Evolutionary conservation across 345 rosid genomes (phyloP).

Genomic region (Turnera subulata): DNA sequence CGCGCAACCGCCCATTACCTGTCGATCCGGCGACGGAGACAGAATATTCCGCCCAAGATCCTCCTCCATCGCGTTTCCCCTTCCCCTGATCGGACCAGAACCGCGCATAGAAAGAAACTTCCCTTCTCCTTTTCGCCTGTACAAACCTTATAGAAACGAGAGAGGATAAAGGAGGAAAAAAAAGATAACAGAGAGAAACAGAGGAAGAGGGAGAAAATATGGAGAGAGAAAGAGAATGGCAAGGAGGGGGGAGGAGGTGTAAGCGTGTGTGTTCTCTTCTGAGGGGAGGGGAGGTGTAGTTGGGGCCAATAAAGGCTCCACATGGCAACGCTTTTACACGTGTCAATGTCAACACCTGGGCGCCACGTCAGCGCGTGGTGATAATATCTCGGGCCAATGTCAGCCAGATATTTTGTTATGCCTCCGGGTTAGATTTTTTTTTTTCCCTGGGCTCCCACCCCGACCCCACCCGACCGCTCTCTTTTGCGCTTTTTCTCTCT

Average conservation of each 20-base stretch:
- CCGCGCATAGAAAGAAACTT: slow-evolving; percentile 13
- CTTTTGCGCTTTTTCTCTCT: no score
- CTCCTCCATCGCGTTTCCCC: slow-evolving; percentile 9
- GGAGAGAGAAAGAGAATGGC: neutral
- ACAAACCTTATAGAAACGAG: no score
- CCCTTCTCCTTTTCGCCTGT: neutral
- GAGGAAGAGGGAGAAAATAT: neutral
- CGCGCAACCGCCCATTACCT: slow-evolving; percentile 11
- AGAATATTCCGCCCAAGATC: slow-evolving; percentile 21
- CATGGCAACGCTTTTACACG: slow-evolving; percentile 67
- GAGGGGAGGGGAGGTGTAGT: neutral
- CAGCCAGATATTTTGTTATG: slow-evolving; percentile 13
- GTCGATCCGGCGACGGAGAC: slow-evolving; percentile 30
- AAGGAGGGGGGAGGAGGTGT: neutral
- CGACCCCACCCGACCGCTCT: no score
- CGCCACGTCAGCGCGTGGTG: slow-evolving; percentile 37
- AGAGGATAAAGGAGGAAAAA: no score
- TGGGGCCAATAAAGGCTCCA: slow-evolving; percentile 36
- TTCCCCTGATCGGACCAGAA: slow-evolving; percentile 1
- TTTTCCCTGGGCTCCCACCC: no score
- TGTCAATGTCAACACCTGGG: slow-evolving; percentile 12
- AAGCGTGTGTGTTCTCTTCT: no score
- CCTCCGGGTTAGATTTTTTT: no score
- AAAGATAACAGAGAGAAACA: neutral
- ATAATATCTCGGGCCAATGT: slow-evolving; percentile 39